Percentiles rank a stretch among this genome's conserved stretches.
Evolutionary conservation across 495 filamentous ascomycete species (phyloP).

Genomic region (Penicillium atrosanguineum): DNA sequence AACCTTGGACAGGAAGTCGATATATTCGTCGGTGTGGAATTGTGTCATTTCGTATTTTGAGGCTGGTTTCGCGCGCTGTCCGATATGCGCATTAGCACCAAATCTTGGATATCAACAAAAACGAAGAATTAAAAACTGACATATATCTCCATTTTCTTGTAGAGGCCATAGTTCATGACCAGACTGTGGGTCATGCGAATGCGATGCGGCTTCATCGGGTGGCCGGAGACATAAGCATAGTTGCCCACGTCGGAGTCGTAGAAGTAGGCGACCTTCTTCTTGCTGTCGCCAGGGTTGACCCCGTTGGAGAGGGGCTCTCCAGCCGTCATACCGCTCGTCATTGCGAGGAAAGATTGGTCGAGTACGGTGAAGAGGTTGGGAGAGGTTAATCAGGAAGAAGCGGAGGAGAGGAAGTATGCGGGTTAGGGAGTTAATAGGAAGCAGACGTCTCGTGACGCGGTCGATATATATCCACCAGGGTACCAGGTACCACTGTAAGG

Average conservation of each 20-base stretch:
- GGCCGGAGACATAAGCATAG: constrained; percentile 95
- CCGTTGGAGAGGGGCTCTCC: constrained; percentile 51
- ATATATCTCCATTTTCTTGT: constrained; percentile 99
- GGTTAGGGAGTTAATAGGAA: constrained; percentile 9
- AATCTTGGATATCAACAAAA: background rate
- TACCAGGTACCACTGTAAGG: constrained; percentile 9
- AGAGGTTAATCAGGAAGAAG: constrained; percentile 10
- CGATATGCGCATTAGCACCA: constrained; percentile 25
- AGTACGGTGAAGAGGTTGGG: background rate
- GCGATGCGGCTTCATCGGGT: constrained; percentile 99
- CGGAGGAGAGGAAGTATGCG: constrained; percentile 15
- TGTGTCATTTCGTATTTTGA: constrained; percentile 98
- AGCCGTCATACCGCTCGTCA: constrained; percentile 36
- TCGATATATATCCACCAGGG: background rate
- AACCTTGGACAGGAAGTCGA: constrained; percentile 94
- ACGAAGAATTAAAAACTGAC: constrained; percentile 52
- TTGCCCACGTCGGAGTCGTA: constrained; percentile 98
- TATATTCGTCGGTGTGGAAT: constrained; percentile 99
- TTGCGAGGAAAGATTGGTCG: background rate
- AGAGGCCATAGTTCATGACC: constrained; percentile 98
- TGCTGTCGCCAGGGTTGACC: constrained; percentile 35
- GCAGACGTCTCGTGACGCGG: background rate
- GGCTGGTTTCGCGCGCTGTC: constrained; percentile 91
- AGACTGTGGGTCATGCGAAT: constrained; percentile 95
- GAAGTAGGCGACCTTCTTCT: constrained; percentile 90